Conservation (phyloP, 495 filamentous ascomycete genomes). For the Friedmanniomyces simplex region DNA sequence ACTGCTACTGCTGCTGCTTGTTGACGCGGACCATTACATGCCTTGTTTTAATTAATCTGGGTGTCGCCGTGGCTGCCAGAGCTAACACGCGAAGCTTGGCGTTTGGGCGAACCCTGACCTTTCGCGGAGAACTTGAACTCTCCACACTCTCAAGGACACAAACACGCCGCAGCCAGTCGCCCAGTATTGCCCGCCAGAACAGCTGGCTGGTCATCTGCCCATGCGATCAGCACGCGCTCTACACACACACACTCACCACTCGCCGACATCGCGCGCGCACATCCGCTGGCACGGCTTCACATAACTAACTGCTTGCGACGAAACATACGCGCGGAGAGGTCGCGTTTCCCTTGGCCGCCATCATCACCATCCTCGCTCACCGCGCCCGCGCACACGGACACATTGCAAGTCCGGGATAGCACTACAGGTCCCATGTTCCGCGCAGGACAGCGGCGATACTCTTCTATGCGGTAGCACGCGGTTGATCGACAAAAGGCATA, state of each 20-base stretch:
- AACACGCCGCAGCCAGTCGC: background rate
- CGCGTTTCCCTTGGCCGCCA: background rate
- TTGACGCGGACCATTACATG: no score
- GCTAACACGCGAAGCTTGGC: background rate
- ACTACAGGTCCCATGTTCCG: background rate
- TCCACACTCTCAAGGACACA: no score
- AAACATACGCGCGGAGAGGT: background rate
- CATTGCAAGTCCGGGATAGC: no score
- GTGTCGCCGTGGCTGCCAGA: background rate
- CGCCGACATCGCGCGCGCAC: background rate
- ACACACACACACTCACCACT: background rate
- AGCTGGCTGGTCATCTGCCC: background rate
- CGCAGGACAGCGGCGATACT: background rate
- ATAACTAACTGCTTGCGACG: background rate
- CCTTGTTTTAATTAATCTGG: background rate
- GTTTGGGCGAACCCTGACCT: background rate
- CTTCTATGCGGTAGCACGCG: slow-evolving; percentile 7
- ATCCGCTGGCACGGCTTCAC: background rate
- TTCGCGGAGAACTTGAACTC: background rate
- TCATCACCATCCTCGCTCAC: background rate
- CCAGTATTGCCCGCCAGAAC: background rate
- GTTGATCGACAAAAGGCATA: background rate
- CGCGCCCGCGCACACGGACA: background rate
- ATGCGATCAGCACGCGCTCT: background rate
- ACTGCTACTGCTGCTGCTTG: no score